Evolutionary conservation across 345 rosid species (phyloP), one percentile per base, ranked within the genome.

Genomic region (Arabidopsis arenosa): DNA sequence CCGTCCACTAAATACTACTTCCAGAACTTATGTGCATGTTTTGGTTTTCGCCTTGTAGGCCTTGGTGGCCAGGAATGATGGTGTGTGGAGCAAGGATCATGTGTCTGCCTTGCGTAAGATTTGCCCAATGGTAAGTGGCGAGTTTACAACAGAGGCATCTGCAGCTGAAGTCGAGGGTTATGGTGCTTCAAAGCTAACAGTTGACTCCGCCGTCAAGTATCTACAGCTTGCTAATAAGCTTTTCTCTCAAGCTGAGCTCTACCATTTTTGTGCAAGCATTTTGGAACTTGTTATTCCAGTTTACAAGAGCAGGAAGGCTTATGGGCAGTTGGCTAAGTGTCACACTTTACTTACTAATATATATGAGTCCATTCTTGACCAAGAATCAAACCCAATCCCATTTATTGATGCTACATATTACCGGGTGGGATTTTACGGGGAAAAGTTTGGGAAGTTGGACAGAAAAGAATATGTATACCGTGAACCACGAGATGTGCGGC

Each of bases 81-180:
- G 99, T 80, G 97, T 95, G 35, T 95, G 99, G 99, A 92, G 96
- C 83, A 90, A 85, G 85, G 99, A 95, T 82, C 98, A 95, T 47
- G 87, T 84, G 36, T 79, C 90, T 63, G 85, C 97, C 69, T 79
- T 95, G 58, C 91, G 93, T 67, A 95, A 92, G 84, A 90, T 92
- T 61, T 95, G 99, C 63, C 99, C 99, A 7, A 88, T 92, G 95
- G 98, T 90, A 63, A 92, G 89, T 81, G 83, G 85, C 44, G 99
- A 95, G 83, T 90, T 95, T 63, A 83, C 88, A 35, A 83, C 93
- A 13, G 98, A 95, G 86, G 94, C 99, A 66, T 89, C 98, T 51
- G 99, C 98, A 5, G 99, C 99, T 9, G 99, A 95, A 84, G 99
- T 95, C 7, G 99, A 95, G 86, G 99, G 99, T 47, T 95, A 95